Conservation (phyloP, 1,284 basidiomycete genomes). For the Anthracocystis setariae region DNA sequence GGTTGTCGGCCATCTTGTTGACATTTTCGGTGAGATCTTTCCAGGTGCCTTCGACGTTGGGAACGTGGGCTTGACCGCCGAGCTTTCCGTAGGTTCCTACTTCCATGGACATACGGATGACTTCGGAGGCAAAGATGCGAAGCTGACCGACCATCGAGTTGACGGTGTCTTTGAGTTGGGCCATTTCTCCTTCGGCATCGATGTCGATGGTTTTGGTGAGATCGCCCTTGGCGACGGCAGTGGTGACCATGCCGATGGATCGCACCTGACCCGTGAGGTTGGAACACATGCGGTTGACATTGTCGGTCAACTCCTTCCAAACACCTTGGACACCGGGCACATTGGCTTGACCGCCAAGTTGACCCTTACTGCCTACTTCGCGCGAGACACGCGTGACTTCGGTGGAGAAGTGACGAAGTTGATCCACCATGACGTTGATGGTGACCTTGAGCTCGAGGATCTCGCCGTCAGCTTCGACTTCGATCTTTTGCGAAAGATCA, state of each 20-base stretch:
- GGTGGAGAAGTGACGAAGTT: slow-evolving; percentile 87
- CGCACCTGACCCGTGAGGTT: slow-evolving; percentile 93
- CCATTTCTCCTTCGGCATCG: slow-evolving; percentile 90
- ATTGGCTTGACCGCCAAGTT: slow-evolving; percentile 67
- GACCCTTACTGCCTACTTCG: slow-evolving; percentile 57
- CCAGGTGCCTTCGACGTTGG: slow-evolving; percentile 70
- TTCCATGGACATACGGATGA: slow-evolving; percentile 68
- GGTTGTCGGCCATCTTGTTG: slow-evolving; percentile 70
- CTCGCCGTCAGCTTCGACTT: slow-evolving; percentile 94
- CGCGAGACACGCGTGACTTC: slow-evolving; percentile 94
- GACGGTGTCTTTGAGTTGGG: slow-evolving; percentile 82
- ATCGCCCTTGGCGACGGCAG: slow-evolving; percentile 78
- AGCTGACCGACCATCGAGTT: slow-evolving; percentile 90
- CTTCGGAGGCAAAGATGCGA: slow-evolving; percentile 83
- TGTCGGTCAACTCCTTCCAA: slow-evolving; percentile 68
- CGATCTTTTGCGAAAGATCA: slow-evolving; percentile 94
- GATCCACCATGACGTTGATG: slow-evolving; percentile 94
- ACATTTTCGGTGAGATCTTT: slow-evolving; percentile 69
- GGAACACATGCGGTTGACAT: slow-evolving; percentile 93
- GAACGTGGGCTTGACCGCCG: slow-evolving; percentile 67
- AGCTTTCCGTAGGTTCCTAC: slow-evolving; percentile 67
- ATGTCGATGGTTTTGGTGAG: slow-evolving; percentile 73
- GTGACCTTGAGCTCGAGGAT: slow-evolving; percentile 97
- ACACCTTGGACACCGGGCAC: slow-evolving; percentile 68
- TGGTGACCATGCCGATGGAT: slow-evolving; percentile 87